Conservation (phyloP, 2,329 filamentous ascomycete genomes). For the Sclerotinia sclerotiorum region DNA sequence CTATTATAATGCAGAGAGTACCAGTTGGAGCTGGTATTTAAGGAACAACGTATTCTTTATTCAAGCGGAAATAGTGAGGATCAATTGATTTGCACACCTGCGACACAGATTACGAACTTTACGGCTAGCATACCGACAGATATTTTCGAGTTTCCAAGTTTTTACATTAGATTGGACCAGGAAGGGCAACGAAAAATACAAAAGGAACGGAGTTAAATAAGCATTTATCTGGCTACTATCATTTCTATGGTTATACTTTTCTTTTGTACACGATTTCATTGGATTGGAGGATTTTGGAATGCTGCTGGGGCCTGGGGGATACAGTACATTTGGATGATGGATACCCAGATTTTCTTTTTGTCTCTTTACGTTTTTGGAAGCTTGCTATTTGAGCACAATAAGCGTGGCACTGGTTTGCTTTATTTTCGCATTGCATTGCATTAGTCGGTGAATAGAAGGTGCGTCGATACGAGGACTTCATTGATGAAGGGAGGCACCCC, state of each 20-base stretch:
- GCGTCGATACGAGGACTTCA: background rate
- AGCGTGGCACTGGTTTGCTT: slow-evolving; percentile 8
- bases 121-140: background rate
- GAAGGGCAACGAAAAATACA: slow-evolving; percentile 17
- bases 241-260: background rate
- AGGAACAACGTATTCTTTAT: background rate
- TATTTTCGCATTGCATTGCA: slow-evolving; percentile 5
- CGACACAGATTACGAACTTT: background rate
- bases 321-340: slow-evolving; percentile 16
- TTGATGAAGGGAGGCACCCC: background rate
- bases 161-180: slow-evolving; percentile 3
- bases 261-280: background rate
- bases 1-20: slow-evolving; percentile 30
- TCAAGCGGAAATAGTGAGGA: background rate
- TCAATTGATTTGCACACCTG: background rate
- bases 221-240: background rate
- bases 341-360: slow-evolving; percentile 11
- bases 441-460: slow-evolving; percentile 13
- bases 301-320: background rate
- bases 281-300: background rate
- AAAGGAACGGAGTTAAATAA: background rate
- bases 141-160: slow-evolving; percentile 1
- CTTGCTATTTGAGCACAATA: background rate
- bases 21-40: slow-evolving; percentile 9
- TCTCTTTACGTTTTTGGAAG: background rate